phyloP scores from a whole-genome alignment of 495 filamentous ascomycete species.

The Penicillium nucicola region DNA sequence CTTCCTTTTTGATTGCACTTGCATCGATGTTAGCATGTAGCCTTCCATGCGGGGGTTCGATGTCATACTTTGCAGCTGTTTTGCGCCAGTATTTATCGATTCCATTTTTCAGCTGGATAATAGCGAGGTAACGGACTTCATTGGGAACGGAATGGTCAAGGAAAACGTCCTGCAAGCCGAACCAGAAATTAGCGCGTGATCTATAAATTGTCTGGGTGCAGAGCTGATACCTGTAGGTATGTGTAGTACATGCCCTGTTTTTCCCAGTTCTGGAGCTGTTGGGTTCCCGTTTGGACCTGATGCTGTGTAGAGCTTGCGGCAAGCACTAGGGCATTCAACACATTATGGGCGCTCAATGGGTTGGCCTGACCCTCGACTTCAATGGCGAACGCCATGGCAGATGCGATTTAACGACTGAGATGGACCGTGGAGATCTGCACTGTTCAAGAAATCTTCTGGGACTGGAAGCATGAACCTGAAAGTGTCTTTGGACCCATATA shows the following conservation, averaged over 20 bases:
- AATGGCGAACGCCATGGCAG: constrained; percentile 41
- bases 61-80: constrained; percentile 56
- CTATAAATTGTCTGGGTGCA: not conserved
- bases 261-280: constrained; percentile 88
- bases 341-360: constrained; percentile 61
- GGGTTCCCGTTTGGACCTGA: constrained; percentile 72
- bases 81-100: constrained; percentile 93
- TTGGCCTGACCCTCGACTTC: constrained; percentile 60
- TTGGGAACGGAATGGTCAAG: constrained; percentile 70
- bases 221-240: constrained; percentile 63
- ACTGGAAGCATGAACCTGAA: too few relatives aligned
- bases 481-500: not conserved
- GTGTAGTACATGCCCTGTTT: constrained; percentile 68
- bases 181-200: constrained; percentile 1
- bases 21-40: constrained; percentile 17
- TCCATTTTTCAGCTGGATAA: constrained; percentile 93
- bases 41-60: not conserved
- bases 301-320: constrained; percentile 72
- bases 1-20: constrained; percentile 67
- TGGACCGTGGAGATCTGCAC: too few relatives aligned
- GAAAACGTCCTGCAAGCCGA: constrained; percentile 60
- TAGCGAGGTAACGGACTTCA: constrained; percentile 79
- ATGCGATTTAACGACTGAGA: not conserved
- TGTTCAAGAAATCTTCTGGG: too few relatives aligned
- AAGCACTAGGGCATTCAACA: constrained; percentile 66